Base-by-base conservation (phyloP, 2,329 filamentous ascomycete species). In the Neofusicoccum ribis region DNA sequence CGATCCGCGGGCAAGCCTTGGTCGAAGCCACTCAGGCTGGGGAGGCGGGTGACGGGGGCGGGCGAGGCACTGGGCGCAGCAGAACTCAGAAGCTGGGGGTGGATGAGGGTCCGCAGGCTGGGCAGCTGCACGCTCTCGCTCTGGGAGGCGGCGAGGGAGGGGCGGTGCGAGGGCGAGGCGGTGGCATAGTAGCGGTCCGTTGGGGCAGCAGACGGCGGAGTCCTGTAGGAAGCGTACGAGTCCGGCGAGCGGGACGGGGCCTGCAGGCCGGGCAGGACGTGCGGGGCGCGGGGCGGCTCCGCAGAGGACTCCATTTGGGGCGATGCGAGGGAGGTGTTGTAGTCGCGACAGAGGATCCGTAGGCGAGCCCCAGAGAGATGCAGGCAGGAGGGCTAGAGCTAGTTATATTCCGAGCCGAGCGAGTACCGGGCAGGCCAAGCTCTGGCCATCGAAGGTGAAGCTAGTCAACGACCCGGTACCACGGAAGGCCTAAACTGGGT, bases 41-140 rank as follows among this genome's bases (percentile, higher is more conserved):
- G 68, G 2, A 64, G 41, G 12, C 62, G 62, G 20, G 62, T 56
- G 8, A 52, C 39, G 17, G 50, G 51, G 20, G 43, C 62, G 20
- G 50, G 62, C 20, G 59, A 64, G 27, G 50, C 51, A 67, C 63
- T 75, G 71, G 63, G 70, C 68, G 49, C 69, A 61, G 54, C 75
- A 76, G 66, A 69, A 72, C 77, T 74, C 60, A 78, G 72, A 59
- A 77, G 67, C 63, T 74, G 70, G 54, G 76, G 75, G 66, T 76
- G 72, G 47, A 78, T 69, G 59, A 78, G 73, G 36, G 75, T 76
- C 64, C 76, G 74, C 43, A 78, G 71, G 60, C 76, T 77, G 34
- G 76, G 76, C 63, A 78, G 67, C 68, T 77, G 73, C 65, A 63
- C 61, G 41, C 41, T 44, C 27, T 63, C 61, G 61, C 15, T 37